phyloP scores from a whole-genome alignment of 768 basidiomycete genomes.

The Boletales sp. region DNA sequence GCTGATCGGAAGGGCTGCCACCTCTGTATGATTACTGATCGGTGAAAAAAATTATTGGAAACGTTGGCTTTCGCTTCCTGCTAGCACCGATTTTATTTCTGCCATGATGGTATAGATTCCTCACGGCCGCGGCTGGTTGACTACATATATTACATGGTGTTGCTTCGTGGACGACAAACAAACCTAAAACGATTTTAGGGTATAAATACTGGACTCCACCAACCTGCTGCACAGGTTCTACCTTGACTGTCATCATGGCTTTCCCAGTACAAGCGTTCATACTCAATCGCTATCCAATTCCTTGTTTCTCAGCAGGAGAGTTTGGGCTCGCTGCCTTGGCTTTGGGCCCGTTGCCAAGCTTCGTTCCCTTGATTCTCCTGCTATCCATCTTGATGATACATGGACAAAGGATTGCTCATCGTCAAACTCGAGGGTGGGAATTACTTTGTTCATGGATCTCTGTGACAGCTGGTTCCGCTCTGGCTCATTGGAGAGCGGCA shows the following conservation, averaged over 20 bases:
- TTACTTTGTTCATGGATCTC: slow-evolving; percentile 32
- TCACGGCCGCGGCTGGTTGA: too few relatives aligned
- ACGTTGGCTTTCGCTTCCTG: too few relatives aligned
- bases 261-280: slow-evolving; percentile 21
- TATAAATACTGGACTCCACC: slow-evolving; percentile 13
- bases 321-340: slow-evolving; percentile 23
- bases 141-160: too few relatives aligned
- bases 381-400: slow-evolving; percentile 27
- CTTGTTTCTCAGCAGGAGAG: slow-evolving; percentile 23
- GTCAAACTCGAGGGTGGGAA: slow-evolving; percentile 28
- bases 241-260: slow-evolving; percentile 16
- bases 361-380: slow-evolving; percentile 33
- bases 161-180: slow-evolving; percentile 16
- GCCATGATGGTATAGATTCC: too few relatives aligned
- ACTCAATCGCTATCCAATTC: slow-evolving; percentile 21
- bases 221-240: neutral
- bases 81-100: too few relatives aligned
- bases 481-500: slow-evolving; percentile 44
- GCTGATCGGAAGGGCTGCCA: neutral
- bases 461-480: slow-evolving; percentile 39
- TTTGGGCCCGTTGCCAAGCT: slow-evolving; percentile 27
- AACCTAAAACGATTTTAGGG: slow-evolving; percentile 10
- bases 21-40: slow-evolving; percentile 4
- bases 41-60: neutral
- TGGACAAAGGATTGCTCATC: slow-evolving; percentile 27